Evolutionary conservation across 2,329 filamentous ascomycete species (phyloP).

Genomic region (Aspergillus alliaceus): DNA sequence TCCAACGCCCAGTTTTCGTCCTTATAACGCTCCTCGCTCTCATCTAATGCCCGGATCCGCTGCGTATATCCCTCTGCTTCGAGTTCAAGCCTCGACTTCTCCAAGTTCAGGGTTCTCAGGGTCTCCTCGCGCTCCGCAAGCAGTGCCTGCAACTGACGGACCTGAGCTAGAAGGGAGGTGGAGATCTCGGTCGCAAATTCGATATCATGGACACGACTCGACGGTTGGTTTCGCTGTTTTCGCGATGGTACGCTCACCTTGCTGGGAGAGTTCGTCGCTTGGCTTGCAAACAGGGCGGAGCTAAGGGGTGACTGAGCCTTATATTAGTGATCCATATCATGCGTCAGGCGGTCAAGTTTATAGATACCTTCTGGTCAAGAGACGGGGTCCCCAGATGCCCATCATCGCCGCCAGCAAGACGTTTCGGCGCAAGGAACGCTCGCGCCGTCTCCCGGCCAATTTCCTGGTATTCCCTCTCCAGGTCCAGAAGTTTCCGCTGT

Average conservation of each 20-base stretch:
- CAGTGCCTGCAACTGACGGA: constrained; percentile 82
- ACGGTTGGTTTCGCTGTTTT: constrained; percentile 85
- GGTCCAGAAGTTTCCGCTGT: constrained; percentile 75
- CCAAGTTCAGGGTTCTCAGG: constrained; percentile 70
- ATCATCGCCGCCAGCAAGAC: constrained; percentile 70
- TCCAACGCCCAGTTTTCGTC: constrained; percentile 99
- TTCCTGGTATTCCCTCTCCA: constrained; percentile 95
- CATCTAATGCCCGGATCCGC: constrained; percentile 78
- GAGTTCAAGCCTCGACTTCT: constrained; percentile 77
- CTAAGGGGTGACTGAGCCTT: constrained; percentile 63
- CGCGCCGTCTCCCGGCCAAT: constrained; percentile 86
- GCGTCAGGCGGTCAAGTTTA: not conserved
- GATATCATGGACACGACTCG: constrained; percentile 88
- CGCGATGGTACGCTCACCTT: constrained; percentile 86
- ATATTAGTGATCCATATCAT: not conserved
- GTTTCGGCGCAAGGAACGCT: constrained; percentile 81
- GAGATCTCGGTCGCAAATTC: constrained; percentile 98
- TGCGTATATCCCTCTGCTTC: constrained; percentile 79
- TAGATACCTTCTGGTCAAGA: constrained; percentile 48
- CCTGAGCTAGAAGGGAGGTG: constrained; percentile 88
- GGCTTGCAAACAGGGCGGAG: constrained; percentile 77
- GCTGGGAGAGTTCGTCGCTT: constrained; percentile 80
- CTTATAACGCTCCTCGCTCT: constrained; percentile 94
- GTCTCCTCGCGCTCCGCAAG: constrained; percentile 86
- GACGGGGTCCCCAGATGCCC: constrained; percentile 44